These are phyloP conservation scores for Fusarium nodosum DNA, from an alignment of 2,329 filamentous ascomycete species.

Conservation along the genomic window DNA sequence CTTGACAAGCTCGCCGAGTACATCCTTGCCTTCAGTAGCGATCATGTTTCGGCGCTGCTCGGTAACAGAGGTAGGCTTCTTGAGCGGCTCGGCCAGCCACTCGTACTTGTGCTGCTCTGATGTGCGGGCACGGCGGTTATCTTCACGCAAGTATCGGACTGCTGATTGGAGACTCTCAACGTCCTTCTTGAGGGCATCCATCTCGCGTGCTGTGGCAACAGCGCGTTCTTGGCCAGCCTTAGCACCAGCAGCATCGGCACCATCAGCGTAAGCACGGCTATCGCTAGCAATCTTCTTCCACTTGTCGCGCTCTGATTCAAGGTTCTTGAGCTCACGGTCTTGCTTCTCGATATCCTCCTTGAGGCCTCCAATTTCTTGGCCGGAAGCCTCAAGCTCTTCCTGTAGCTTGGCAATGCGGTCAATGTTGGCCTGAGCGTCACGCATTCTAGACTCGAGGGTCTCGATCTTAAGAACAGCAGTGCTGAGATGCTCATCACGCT, in stretches of 20 bases:
- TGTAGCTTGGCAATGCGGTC: slow-evolving; percentile 77
- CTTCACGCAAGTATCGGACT: slow-evolving; percentile 76
- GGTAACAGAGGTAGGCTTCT: slow-evolving; percentile 58
- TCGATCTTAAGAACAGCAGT: slow-evolving; percentile 94
- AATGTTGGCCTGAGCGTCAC: slow-evolving; percentile 83
- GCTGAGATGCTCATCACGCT: slow-evolving; percentile 85
- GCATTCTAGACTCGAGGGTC: slow-evolving; percentile 88
- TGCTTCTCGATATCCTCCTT: slow-evolving; percentile 76
- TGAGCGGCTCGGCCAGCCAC: slow-evolving; percentile 74
- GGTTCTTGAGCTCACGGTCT: slow-evolving; percentile 73
- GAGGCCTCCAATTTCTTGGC: slow-evolving; percentile 65
- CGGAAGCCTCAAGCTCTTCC: slow-evolving; percentile 66
- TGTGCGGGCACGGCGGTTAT: slow-evolving; percentile 73
- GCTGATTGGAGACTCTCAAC: slow-evolving; percentile 74
- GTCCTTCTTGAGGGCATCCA: slow-evolving; percentile 78
- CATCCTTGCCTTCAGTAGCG: slow-evolving; percentile 72
- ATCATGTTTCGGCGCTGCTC: slow-evolving; percentile 67
- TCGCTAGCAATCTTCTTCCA: slow-evolving; percentile 79
- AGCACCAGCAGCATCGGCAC: slow-evolving; percentile 63
- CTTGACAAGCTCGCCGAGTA: slow-evolving; percentile 73
- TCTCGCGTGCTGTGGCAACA: slow-evolving; percentile 78
- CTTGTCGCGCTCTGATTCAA: slow-evolving; percentile 76
- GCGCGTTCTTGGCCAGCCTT: slow-evolving; percentile 75
- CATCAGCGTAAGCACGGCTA: slow-evolving; percentile 67
- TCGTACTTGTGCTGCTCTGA: slow-evolving; percentile 68